Evolutionary conservation across 352 stramenopile genomes (phyloP), one percentile per base, ranked within the genome.

Genomic region (Lagenidium sp.): DNA sequence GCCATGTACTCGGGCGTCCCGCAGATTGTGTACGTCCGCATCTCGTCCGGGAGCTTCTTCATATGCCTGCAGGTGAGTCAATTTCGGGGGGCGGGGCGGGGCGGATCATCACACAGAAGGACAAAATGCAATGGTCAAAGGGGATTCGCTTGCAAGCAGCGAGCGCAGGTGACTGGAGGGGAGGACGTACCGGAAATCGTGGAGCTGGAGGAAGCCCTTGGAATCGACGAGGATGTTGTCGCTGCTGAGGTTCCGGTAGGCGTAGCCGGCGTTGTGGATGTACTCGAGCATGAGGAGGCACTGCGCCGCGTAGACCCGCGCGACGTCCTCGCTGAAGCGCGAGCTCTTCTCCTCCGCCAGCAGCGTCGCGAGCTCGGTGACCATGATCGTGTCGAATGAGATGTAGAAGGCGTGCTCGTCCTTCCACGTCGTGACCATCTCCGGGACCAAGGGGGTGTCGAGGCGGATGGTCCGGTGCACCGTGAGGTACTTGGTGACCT

Each of bases 1-100:
- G 83, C 75, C 63, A 94, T 90, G 60, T 94, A 95, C 59, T 95
- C 83, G 22, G 83, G 72, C 19, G 82, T 94, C 7, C 82, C 82
- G 34, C 81, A 94, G 45, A 95, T 86, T 24, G 83, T 94, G 59
- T 91, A 90, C 23, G 83, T 94, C 11, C 78, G 70, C 16, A 68
- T 70, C 44, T 90, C 73, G 41, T 93, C 80, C 6, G 74, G 72
- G 4, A 89, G 67, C 34, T 84, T 84, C 50, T 89, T 89, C 74
- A 87, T 84, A 56, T 86, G 72, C 30, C 75, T 76, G 16, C 16
- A 6, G n/a, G n/a, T n/a, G n/a, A n/a, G n/a, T n/a, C n/a, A n/a
- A n/a, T n/a, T n/a, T n/a, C n/a, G n/a, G n/a, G n/a, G n/a, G n/a
- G n/a, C n/a, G n/a, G n/a, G n/a, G n/a, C n/a, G n/a, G n/a, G n/a